Percentiles rank a stretch among this genome's conserved stretches.
phyloP scores from a whole-genome alignment of 768 basidiomycete species.

The Psilocybe sp. region DNA sequence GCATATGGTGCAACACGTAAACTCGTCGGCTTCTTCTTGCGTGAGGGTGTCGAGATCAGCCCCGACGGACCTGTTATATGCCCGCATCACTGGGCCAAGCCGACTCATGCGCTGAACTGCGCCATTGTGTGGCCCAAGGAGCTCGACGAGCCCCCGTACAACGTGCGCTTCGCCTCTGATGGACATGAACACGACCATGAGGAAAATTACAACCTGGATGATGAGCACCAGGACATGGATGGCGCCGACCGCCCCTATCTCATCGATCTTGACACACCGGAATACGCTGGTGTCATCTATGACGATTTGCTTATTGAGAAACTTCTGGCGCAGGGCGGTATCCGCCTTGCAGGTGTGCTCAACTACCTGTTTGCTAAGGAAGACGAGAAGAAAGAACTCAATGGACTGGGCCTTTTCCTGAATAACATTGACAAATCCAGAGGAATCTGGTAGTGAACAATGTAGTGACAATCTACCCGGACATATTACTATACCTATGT shows the following conservation, averaged over 20 bases:
- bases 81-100: constrained; percentile 76
- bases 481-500: too few relatives aligned
- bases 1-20: constrained; percentile 7
- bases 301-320: constrained; percentile 74
- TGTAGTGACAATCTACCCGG: too few relatives aligned
- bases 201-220: constrained; percentile 9
- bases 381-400: background rate
- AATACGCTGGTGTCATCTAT: constrained; percentile 71
- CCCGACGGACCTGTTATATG: constrained; percentile 47
- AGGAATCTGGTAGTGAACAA: too few relatives aligned
- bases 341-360: constrained; percentile 79
- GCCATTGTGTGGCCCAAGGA: constrained; percentile 75
- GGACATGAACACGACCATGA: constrained; percentile 13
- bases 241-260: constrained; percentile 4
- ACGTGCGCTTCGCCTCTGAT: constrained; percentile 17
- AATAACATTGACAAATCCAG: background rate
- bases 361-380: constrained; percentile 62
- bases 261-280: constrained; percentile 77
- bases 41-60: constrained; percentile 19
- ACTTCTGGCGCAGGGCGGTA: constrained; percentile 77
- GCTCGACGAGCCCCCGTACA: constrained; percentile 51
- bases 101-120: constrained; percentile 79
- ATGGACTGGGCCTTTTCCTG: background rate
- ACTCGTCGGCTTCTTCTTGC: constrained; percentile 3
- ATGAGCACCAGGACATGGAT: constrained; percentile 1